phyloP scores from a whole-genome alignment of 2,329 filamentous ascomycete species.

The Karstenula rhodostoma region DNA sequence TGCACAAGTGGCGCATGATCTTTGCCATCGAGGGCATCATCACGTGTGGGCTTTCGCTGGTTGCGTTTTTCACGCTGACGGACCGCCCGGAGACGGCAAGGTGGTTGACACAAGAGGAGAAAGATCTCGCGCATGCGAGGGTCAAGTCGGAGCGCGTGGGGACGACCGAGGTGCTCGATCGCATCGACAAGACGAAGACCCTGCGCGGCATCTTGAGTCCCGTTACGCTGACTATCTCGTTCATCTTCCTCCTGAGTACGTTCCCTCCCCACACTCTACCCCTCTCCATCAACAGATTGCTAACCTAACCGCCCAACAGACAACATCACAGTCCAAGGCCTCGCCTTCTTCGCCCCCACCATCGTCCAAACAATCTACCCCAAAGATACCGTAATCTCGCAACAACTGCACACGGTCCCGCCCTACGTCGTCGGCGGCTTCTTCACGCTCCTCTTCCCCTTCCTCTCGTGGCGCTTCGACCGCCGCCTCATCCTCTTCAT shows the following conservation, averaged over 20 bases:
- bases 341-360: slow-evolving; percentile 75
- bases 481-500: slow-evolving; percentile 69
- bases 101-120: slow-evolving; percentile 73
- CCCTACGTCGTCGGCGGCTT: slow-evolving; percentile 74
- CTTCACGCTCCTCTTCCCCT: slow-evolving; percentile 69
- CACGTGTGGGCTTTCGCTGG: slow-evolving; percentile 64
- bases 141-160: slow-evolving; percentile 74
- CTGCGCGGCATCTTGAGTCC: slow-evolving; percentile 70
- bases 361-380: slow-evolving; percentile 76
- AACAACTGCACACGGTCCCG: slow-evolving; percentile 75
- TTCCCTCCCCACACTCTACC: background rate
- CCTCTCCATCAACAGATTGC: background rate
- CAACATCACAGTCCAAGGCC: slow-evolving; percentile 75
- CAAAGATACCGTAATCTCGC: slow-evolving; percentile 62
- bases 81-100: slow-evolving; percentile 72
- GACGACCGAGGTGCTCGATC: slow-evolving; percentile 69
- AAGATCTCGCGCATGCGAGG: slow-evolving; percentile 70
- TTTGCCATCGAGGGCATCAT: slow-evolving; percentile 76
- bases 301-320: slow-evolving; percentile 42
- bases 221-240: slow-evolving; percentile 63
- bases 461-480: slow-evolving; percentile 68
- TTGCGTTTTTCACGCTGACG: slow-evolving; percentile 71
- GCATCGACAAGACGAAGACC: slow-evolving; percentile 67
- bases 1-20: slow-evolving; percentile 73
- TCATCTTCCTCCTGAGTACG: slow-evolving; percentile 65